Base-by-base conservation (phyloP, 768 basidiomycete genomes). In the Lyophyllum atratum region DNA sequence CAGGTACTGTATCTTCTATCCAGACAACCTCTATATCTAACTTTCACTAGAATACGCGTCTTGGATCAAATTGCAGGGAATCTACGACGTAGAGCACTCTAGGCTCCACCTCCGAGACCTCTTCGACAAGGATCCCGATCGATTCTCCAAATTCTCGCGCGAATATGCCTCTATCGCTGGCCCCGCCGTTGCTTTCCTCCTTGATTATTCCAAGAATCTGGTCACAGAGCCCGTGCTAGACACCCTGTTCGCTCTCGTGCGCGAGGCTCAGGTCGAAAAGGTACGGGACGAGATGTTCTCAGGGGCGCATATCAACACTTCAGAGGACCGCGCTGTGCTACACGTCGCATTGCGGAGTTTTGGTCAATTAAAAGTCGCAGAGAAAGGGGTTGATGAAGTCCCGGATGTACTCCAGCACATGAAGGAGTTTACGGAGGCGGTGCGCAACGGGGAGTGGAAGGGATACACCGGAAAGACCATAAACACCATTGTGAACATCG, bases 301-400 rank as follows among this genome's bases (percentile, higher is more conserved):
- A 2, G 96, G 97, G 44, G 86, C 90, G 71, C 97, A 97, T 74
- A 98, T 98, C 82, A 98, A 98, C 80, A 98, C 95, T 15, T 95
- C 94, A 22, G 97, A 98, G 72, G 95, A 93, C 68, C 93, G 97
- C 52, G 93, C 97, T 1, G 97, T 98, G 7, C 84, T 99, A 2
- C 97, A 99, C 72, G 80, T 98, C 58, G 96, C 97, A 6, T 83
- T 99, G 49, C 87, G 97, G 60, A 86, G 88, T 75, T 82, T 87
- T 58, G 75, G 76, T 58, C 86, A 89, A 61, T 93, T 90, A 75
- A 77, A 83, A 66, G 93, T 96, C 73, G 64, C 76, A 44, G 97
- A 98, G 74, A 74, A 72, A 2, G 95, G 94, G 42, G 90, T 86
- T 8, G 81, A 88, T 61, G 90, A 98, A 72, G 95, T 99, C 59